A percentile compares a stretch with the other conserved stretches of the same genome.
Conservation (phyloP, 768 basidiomycete species). For the Multifurca ochricompacta region DNA sequence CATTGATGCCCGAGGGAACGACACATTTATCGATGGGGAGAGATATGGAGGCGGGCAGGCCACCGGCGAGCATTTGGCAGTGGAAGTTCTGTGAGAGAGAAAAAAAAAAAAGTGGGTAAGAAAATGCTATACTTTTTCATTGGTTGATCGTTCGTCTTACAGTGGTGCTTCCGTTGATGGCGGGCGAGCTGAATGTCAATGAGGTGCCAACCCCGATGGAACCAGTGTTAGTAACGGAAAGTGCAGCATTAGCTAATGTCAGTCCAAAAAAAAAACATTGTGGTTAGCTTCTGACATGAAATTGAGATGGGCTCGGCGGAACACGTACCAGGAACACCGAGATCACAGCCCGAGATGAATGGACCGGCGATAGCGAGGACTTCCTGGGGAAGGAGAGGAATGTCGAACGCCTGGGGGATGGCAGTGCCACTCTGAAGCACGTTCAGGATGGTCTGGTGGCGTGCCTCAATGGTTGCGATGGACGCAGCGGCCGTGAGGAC, state of each 20-base stretch:
- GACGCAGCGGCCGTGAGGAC: conserved; percentile 60
- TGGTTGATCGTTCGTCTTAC: too few species aligned
- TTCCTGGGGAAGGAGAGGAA: conserved; percentile 60
- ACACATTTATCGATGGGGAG: conserved; percentile 54
- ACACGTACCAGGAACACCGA: conserved; percentile 46
- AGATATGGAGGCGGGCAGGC: conserved; percentile 43
- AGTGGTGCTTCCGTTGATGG: conserved; percentile 43
- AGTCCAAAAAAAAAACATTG: background rate
- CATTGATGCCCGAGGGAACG: conserved; percentile 61
- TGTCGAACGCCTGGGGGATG: conserved; percentile 65
- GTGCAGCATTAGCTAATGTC: conserved; percentile 45
- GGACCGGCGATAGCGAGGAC: conserved; percentile 60
- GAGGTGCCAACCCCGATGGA: conserved; percentile 47
- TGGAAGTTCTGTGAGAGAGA: conserved; percentile 37
- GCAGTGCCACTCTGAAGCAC: conserved; percentile 51
- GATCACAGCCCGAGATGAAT: conserved; percentile 64
- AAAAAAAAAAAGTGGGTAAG: background rate
- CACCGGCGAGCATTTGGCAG: conserved; percentile 75
- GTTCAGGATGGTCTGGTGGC: conserved; percentile 75
- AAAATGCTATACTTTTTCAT: too few species aligned
- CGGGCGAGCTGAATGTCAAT: conserved; percentile 51
- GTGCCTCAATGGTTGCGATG: conserved; percentile 75
- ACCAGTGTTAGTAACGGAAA: conserved; percentile 60
- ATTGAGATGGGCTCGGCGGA: background rate
- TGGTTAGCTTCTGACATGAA: background rate